Base-by-base conservation (phyloP, 2,329 filamentous ascomycete genomes). In the Grosmannia penicillata region DNA sequence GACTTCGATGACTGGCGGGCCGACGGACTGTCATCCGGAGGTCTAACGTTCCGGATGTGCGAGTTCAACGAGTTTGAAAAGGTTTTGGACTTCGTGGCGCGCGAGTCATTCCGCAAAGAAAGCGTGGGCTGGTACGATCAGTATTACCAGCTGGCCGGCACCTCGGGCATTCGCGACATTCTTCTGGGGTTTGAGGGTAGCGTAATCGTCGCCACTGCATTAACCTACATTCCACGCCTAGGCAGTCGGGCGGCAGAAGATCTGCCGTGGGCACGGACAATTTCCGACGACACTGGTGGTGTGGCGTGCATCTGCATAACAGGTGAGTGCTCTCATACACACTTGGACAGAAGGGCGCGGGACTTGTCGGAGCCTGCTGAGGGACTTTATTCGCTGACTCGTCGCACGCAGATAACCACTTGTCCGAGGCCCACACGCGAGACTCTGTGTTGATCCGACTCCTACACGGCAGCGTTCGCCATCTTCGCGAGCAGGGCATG, bases 91-190 rank as follows among this genome's bases (percentile, higher is more conserved):
- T 61, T 75, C 45, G 68, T 71, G 9, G 62, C 64, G 38, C 58
- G 54, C 36, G 64, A 68, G 38, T 66, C 65, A 0, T 52, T 53
- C 9, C 57, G 56, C 34, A 63, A 67, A 42, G 57, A 61, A 25
- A 59, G 62, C 32, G 63, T 72, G 46, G 70, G 70, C 31, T 74
- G 70, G 68, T 74, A 67, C 46, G 70, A 76, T 47, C 68, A 74
- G 47, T 77, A 75, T 45, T 62, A 61, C 39, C 63, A 60, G 44
- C 56, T 72, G 9, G 61, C 61, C 32, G 60, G 65, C 44, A 62
- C 63, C 8, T 57, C 58, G 36, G 56, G 65, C 44, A 56, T 72
- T 28, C 57, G 59, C 33, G 68, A 75, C 45, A 62, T 77, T 37
- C 50, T 76, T n/a, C 45, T 75, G 18, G 71, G 64, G 3, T 48